Evolutionary conservation across 352 stramenopile species (phyloP).

Genomic region (Plasmopara viticola): DNA sequence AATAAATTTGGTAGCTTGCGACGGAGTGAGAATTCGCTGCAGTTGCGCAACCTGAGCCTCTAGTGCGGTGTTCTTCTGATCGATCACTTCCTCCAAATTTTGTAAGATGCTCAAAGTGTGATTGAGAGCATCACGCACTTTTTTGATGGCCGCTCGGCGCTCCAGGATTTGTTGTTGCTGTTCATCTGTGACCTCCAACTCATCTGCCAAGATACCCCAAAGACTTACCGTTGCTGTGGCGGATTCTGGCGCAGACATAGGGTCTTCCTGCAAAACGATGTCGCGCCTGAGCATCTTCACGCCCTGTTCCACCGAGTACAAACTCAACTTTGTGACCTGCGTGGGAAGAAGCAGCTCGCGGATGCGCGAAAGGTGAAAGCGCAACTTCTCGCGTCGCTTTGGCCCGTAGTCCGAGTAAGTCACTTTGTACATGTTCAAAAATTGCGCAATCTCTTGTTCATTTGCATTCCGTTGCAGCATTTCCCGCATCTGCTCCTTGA

Average conservation of each 20-base stretch:
- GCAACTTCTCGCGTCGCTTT: conserved; percentile 62
- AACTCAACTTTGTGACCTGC: conserved; percentile 69
- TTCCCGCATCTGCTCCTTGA: conserved; percentile 76
- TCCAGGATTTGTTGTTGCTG: conserved; percentile 66
- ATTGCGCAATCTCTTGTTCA: conserved; percentile 67
- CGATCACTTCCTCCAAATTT: conserved; percentile 60
- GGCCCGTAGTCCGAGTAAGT: conserved; percentile 78
- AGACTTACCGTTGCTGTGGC: conserved; percentile 54
- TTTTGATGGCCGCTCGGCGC: conserved; percentile 48
- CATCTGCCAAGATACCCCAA: conserved; percentile 64
- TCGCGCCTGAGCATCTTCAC: conserved; percentile 54
- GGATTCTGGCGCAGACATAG: conserved; percentile 42
- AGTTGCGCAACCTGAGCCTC: conserved; percentile 62
- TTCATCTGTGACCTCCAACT: conserved; percentile 57
- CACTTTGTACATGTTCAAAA: conserved; percentile 80
- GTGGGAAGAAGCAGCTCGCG: conserved; percentile 67
- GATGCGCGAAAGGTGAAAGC: conserved; percentile 67
- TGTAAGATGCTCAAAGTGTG: conserved; percentile 65
- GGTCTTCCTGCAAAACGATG: conserved; percentile 51
- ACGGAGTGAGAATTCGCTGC: conserved; percentile 68
- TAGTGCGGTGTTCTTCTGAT: conserved; percentile 75
- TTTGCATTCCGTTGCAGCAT: conserved; percentile 64
- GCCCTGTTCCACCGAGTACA: conserved; percentile 73
- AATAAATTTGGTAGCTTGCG: conserved; percentile 80
- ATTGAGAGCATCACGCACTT: conserved; percentile 61